Evolutionary conservation across 495 filamentous ascomycete genomes (phyloP).

Genomic region (Podospora pseudopauciseta): DNA sequence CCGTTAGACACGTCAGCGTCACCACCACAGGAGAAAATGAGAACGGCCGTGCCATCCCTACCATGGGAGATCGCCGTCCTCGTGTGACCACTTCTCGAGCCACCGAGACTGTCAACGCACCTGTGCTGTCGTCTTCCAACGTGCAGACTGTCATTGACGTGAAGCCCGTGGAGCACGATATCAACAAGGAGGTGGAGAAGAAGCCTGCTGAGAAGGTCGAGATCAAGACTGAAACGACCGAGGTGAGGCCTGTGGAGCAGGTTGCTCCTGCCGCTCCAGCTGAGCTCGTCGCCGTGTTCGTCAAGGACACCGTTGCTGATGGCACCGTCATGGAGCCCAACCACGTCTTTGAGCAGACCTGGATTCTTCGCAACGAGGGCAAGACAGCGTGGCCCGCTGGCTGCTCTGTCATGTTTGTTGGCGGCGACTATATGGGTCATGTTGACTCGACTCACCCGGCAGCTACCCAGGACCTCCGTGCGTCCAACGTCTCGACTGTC

Average conservation of each 20-base stretch:
- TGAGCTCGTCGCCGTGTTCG: constrained; percentile 68
- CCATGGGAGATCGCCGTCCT: constrained; percentile 63
- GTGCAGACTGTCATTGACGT: constrained; percentile 72
- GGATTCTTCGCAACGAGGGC: constrained; percentile 86
- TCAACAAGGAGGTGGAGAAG: constrained; percentile 28
- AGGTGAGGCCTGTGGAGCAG: constrained; percentile 14
- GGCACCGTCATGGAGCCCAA: constrained; percentile 66
- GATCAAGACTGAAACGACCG: constrained; percentile 27
- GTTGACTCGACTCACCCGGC: constrained; percentile 73
- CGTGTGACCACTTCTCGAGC: constrained; percentile 41
- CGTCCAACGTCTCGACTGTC: constrained; percentile 76
- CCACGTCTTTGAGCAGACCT: constrained; percentile 79
- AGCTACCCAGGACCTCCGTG: constrained; percentile 64
- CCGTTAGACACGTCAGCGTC: constrained; percentile 83
- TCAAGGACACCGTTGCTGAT: constrained; percentile 74
- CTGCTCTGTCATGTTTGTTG: constrained; percentile 84
- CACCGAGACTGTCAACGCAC: constrained; percentile 48
- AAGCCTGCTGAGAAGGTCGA: constrained; percentile 24
- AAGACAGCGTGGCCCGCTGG: constrained; percentile 77
- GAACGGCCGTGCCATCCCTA: constrained; percentile 53
- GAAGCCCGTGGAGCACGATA: constrained; percentile 50
- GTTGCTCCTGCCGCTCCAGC: constrained; percentile 18
- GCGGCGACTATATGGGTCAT: constrained; percentile 93
- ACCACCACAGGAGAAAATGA: constrained; percentile 76
- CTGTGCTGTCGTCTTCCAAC: constrained; percentile 57